These are phyloP conservation scores for Metschnikowia similis DNA, from an alignment of 805 yeast species.

Conservation along the genomic window DNA sequence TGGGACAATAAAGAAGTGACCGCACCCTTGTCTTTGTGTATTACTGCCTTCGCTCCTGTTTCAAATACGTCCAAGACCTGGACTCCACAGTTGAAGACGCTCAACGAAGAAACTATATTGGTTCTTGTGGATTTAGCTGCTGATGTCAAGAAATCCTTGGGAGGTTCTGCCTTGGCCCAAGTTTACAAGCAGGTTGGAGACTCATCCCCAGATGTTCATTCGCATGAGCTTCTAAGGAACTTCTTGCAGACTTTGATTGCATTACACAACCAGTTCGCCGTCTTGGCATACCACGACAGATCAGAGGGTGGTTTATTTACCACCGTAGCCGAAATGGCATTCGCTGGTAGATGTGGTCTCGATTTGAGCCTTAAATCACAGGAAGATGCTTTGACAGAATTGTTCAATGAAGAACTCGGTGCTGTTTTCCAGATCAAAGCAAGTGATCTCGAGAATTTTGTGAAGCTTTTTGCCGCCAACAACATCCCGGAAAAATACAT, in stretches of 20 bases:
- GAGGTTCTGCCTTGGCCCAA: conserved; percentile 94
- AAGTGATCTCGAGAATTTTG: conserved; percentile 52
- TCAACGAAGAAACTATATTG: conserved; percentile 52
- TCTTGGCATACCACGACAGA: conserved; percentile 89
- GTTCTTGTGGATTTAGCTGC: conserved; percentile 78
- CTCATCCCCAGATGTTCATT: conserved; percentile 77
- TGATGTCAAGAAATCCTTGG: conserved; percentile 54
- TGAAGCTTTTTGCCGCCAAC: conserved; percentile 47
- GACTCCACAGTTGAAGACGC: conserved; percentile 77
- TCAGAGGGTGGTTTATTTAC: conserved; percentile 94
- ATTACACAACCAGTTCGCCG: conserved; percentile 64
- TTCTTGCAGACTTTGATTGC: conserved; percentile 65
- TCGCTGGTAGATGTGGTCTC: conserved; percentile 88
- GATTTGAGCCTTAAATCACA: conserved; percentile 44
- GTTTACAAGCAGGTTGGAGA: conserved; percentile 87
- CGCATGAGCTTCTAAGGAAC: conserved; percentile 55
- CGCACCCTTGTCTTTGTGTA: conserved; percentile 87
- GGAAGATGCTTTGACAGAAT: conserved; percentile 46
- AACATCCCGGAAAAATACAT: conserved; percentile 55
- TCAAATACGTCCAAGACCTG: conserved; percentile 81
- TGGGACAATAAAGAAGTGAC: conserved; percentile 92
- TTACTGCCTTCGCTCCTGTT: conserved; percentile 91
- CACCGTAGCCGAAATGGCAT: conserved; percentile 90
- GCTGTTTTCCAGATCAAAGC: conserved; percentile 84
- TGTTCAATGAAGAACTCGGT: conserved; percentile 93